Base-by-base conservation (phyloP, 75 land plant genomes). In the Azolla pinnata region DNA sequence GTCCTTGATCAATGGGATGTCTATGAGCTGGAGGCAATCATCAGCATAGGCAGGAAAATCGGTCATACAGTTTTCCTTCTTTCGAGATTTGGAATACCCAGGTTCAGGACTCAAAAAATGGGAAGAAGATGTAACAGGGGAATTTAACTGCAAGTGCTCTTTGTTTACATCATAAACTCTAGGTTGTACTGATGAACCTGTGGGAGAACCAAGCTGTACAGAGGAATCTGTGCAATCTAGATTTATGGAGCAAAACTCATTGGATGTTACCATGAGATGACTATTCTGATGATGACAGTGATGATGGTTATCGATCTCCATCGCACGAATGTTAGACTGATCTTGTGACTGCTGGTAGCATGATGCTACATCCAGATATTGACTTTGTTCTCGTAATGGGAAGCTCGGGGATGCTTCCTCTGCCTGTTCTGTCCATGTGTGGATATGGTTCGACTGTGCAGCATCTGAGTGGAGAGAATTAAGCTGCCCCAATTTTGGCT, bases 291-390 rank as follows among this genome's bases (percentile, higher is more conserved):
- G n/a, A n/a, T n/a, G n/a, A n/a, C n/a, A n/a, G n/a, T n/a, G n/a
- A n/a, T n/a, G n/a, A n/a, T n/a, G n/a, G 10, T 18, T 18, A 16
- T 47, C 50, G 4, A 47, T 9, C 18, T 7, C 50, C 7, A 47
- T 7, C 33, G 27, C 29, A 66, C 16, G 25, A 57, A 29, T 17
- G 68, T n/a, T n/a, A n/a, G 68, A 32, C 17, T 44, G n/a, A 4
- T 30, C 19, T 40, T 46, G 27, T 1, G 42, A 28, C 56, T 48
- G 20, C 51, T 61, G 33, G n/a, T n/a, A 0, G 50, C 72, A 44
- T 54, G 52, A 7, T 44, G n/a, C n/a, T n/a, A n/a, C n/a, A n/a
- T n/a, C n/a, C n/a, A n/a, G n/a, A n/a, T n/a, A n/a, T n/a, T n/a
- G n/a, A n/a, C n/a, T n/a, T n/a, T n/a, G n/a, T n/a, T n/a, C n/a